Base-by-base conservation (phyloP, 2,329 filamentous ascomycete genomes). In the Teratosphaeria viscida region DNA sequence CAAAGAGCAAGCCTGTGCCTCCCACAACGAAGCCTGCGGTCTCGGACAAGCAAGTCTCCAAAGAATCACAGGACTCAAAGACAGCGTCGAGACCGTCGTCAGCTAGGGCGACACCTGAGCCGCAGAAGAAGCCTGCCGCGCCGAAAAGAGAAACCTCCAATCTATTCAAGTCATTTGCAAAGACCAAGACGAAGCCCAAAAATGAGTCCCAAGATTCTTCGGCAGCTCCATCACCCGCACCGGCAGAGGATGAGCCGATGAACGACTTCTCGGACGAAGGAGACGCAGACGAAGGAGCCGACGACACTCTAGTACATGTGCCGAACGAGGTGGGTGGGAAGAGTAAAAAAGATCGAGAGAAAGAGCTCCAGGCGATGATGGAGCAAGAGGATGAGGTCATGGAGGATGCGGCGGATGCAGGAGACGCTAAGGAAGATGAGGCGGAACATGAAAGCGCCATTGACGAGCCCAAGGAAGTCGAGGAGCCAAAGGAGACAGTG, bases 81-180 rank as follows among this genome's bases (percentile, higher is more conserved):
- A 32, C 52, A 57, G 57, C 57, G 6, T 61, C 64, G 10, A 60
- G 58, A n/a, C 58, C 63, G 37, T 59, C 56, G 16, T 60, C 67
- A 12, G 57, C 67, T 66, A 52, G 62, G 54, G 57, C 64, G 26
- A 62, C 65, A 29, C 57, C 64, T 2, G 61, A 66, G 19, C 66
- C 74, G 3, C 76, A 77, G 53, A 67, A 69, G 14, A 76, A 71
- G 62, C 65, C 64, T 2, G 68, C 76, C 2, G 70, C 73, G 5
- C 64, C 81, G 2, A 90, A 89, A 68, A 59, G 81, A 82, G 57
- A 63, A 61, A 37, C 79, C 77, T 83, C 85, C 2, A 82, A 83
- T 61, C 83, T 95, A 29, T 90, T 94, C 79, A 86, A 87, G 61
- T 88, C 89, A 0, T 95, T 95, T 71, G 88, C 89, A 14, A 89